Evolutionary conservation across 2,329 filamentous ascomycete species (phyloP), one percentile per base, ranked within the genome.

Genomic region (Penicillium sumatraense): DNA sequence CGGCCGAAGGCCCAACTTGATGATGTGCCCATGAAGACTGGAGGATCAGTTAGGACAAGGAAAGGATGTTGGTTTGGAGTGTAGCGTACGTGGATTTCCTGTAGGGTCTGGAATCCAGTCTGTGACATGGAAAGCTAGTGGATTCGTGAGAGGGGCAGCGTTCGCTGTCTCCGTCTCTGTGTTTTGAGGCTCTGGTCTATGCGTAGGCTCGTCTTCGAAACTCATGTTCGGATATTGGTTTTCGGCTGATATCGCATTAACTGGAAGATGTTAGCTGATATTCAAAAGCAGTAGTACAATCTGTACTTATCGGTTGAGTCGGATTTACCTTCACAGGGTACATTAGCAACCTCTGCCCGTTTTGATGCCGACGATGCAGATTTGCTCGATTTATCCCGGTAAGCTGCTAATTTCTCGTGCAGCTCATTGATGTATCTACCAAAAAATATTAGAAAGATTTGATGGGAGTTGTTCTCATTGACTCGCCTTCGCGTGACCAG

Each of bases 1-100:
- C 80, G 71, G 24, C 76, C 75, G 36, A 83, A 84, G 0, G 81
- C 80, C 81, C 81, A 84, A 41, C 81, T 83, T 1, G 81, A 83
- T 0, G 81, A 83, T 1, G 79, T 80, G 1, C 81, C 81, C 9
- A 84, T 73, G 52, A 82, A 83, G 47, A 75, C 80, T 82, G n/a
- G 8, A n/a, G n/a, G n/a, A n/a, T n/a, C n/a, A n/a, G n/a, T n/a
- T n/a, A n/a, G n/a, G n/a, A n/a, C n/a, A n/a, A n/a, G n/a, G n/a
- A n/a, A n/a, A n/a, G n/a, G n/a, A n/a, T n/a, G n/a, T n/a, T n/a
- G n/a, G n/a, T n/a, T n/a, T n/a, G n/a, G n/a, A n/a, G n/a, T n/a
- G n/a, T n/a, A n/a, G n/a, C n/a, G 14, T 23, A 35, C 53, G 10
- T 23, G 44, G 54, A 16, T 27, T 53, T 16, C 49, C 49, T n/a